These are phyloP conservation scores for Physcomitrellopsis africana DNA, from an alignment of 225 moss, liverwort and hornwort genomes.

Conservation along the genomic window DNA sequence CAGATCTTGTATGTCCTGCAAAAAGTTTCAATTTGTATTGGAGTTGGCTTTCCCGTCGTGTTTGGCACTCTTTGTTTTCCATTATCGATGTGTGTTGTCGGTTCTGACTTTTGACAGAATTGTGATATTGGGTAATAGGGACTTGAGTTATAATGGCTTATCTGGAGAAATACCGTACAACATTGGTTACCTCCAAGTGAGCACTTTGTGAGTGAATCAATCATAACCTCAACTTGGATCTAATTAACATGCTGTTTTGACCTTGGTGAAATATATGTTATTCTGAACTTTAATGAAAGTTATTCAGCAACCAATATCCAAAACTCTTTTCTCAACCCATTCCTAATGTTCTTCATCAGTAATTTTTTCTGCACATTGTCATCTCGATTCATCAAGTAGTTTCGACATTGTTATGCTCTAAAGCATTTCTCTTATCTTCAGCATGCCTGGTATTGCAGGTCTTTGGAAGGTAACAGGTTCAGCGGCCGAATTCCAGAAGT, in stretches of 20 bases:
- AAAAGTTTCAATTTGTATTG: background rate
- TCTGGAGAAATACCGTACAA: slow-evolving; percentile 38
- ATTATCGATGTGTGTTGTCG: background rate
- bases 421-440: background rate
- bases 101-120: background rate
- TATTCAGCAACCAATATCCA: background rate
- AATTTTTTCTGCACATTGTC: too few relatives aligned
- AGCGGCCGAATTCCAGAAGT: slow-evolving; percentile 31
- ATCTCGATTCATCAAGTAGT: background rate
- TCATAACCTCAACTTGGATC: background rate
- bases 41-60: background rate
- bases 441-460: slow-evolving; percentile 13
- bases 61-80: background rate
- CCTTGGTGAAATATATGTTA: too few relatives aligned
- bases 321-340: background rate
- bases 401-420: too few relatives aligned
- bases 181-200: slow-evolving; percentile 43
- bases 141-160: slow-evolving; percentile 37
- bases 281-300: too few relatives aligned
- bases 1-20: slow-evolving; percentile 32
- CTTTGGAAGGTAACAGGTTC: slow-evolving; percentile 34
- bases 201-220: slow-evolving; percentile 36
- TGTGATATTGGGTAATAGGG: slow-evolving; percentile 23
- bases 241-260: too few relatives aligned
- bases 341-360: too few relatives aligned